Base-by-base conservation (phyloP, 352 stramenopile genomes). In the Elongisporangium undulatum region DNA sequence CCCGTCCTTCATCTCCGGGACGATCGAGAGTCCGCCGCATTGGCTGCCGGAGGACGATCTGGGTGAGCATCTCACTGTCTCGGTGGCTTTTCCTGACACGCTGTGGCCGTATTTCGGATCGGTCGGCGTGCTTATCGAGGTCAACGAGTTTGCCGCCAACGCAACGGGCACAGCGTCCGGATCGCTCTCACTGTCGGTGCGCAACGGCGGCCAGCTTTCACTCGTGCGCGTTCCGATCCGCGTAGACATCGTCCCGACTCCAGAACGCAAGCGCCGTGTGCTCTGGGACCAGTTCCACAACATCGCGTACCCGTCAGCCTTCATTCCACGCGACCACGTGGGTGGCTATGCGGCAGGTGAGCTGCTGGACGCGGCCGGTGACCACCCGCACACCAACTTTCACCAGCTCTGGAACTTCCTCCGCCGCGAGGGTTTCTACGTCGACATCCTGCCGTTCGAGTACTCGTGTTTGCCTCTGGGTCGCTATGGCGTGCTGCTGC, bases 251-350 rank as follows among this genome's bases (percentile, higher is more conserved):
- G 62, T 89, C 19, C 78, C 74, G 12, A 81, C 72, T 17, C 82
- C 82, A 6, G 65, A 62, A 17, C 62, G 74, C 13, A 56, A 66
- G 2, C 83, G 77, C 39, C 71, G 77, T 7, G 79, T 97, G 29
- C 63, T 97, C 1, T 96, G 89, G 87, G 87, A 97, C 56, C 84
- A 94, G 61, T 95, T 93, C 62, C 86, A 93, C 51, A 96, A 91
- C 57, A 81, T 97, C 51, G 75, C 82, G 15, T 97, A 97, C 53
- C 89, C 89, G 7, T 90, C 87, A 0, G 81, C 75, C 7, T 97
- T 91, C 59, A 69, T 92, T 1, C 85, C 87, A 10, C 70, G 80
- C 22, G 89, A 97, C 63, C 62, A 82, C 50, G 34, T 45, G 34
- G 34, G 34, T 12, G 34, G 34, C 12, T 45, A 45, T 45, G 34